Percentiles rank a stretch among this genome's conserved stretches.
Conservation (phyloP, 371 early-diverging fungal genomes). For the Smittium culicis region DNA sequence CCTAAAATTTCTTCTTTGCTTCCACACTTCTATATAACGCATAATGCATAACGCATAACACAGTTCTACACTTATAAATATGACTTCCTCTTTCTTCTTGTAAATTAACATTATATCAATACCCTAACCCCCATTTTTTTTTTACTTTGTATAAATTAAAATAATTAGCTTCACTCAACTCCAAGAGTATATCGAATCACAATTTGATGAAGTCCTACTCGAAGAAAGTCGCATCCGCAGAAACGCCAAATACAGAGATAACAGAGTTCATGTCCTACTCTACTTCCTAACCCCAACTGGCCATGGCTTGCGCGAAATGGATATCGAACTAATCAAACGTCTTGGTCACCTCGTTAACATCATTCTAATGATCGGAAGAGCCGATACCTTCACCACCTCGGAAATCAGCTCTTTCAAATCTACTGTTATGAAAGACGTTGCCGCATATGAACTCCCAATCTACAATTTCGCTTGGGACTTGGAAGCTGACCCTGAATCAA, state of each 20-base stretch:
- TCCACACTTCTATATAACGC: too few species aligned
- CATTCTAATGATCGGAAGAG: constrained; percentile 78
- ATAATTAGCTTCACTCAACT: constrained; percentile 44
- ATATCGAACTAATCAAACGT: constrained; percentile 91
- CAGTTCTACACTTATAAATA: too few species aligned
- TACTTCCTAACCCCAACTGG: constrained; percentile 97
- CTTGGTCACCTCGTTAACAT: constrained; percentile 86
- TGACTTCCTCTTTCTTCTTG: too few species aligned
- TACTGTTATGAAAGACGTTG: constrained; percentile 83
- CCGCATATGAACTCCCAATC: constrained; percentile 81
- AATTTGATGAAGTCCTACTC: constrained; percentile 77
- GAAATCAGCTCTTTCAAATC: constrained; percentile 71
- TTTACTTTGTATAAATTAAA: background rate
- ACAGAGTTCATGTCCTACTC: constrained; percentile 90
- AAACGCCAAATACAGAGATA: constrained; percentile 91
- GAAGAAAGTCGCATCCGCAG: constrained; percentile 88
- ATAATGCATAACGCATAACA: too few species aligned
- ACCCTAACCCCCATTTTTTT: too few species aligned
- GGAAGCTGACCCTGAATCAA: constrained; percentile 81
- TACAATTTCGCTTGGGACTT: constrained; percentile 55
- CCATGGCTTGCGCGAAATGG: constrained; percentile 89
- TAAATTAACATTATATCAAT: too few species aligned
- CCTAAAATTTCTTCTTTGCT: background rate
- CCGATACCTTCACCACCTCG: constrained; percentile 58
- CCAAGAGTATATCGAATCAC: constrained; percentile 76